Conservation (phyloP, 805 yeast genomes). For the Kuraishia ogatae region DNA sequence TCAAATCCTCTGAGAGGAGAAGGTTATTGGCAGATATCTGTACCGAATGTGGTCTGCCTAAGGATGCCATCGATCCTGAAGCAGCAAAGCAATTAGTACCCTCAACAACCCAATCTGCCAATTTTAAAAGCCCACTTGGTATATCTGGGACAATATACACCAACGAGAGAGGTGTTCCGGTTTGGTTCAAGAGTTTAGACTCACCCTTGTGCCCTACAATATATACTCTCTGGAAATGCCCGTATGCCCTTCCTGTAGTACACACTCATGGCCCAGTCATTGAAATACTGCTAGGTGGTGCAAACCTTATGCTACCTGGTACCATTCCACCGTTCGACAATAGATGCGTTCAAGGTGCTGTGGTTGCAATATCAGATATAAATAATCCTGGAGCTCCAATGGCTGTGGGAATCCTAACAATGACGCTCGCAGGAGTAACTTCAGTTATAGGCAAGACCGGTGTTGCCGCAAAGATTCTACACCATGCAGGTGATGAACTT, state of each 20-base stretch:
- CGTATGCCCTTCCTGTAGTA: slow-evolving; percentile 57
- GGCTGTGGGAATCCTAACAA: slow-evolving; percentile 61
- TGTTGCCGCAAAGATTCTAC: slow-evolving; percentile 69
- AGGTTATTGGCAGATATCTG: slow-evolving; percentile 37
- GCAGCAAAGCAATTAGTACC: slow-evolving; percentile 30
- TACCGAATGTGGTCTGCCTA: slow-evolving; percentile 29
- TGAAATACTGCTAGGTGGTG: slow-evolving; percentile 65
- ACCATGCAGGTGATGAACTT: slow-evolving; percentile 59
- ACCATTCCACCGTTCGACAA: slow-evolving; percentile 50
- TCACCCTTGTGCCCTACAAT: slow-evolving; percentile 58
- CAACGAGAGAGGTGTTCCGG: slow-evolving; percentile 55
- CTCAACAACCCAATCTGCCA: slow-evolving; percentile 49
- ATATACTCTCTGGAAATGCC: slow-evolving; percentile 63
- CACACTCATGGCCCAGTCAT: slow-evolving; percentile 70
- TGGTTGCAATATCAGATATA: slow-evolving; percentile 66
- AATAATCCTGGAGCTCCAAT: slow-evolving; percentile 51
- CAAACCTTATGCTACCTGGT: slow-evolving; percentile 75
- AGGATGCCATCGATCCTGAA: slow-evolving; percentile 30
- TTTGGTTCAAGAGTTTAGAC: slow-evolving; percentile 62
- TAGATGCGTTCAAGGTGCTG: slow-evolving; percentile 35
- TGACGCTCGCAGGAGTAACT: slow-evolving; percentile 35
- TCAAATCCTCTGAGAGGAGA: slow-evolving; percentile 77
- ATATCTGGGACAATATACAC: slow-evolving; percentile 57
- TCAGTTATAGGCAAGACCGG: slow-evolving; percentile 62
- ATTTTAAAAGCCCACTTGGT: slow-evolving; percentile 45